Conservation (phyloP, 495 filamentous ascomycete species). For the Parathielavia appendiculata region DNA sequence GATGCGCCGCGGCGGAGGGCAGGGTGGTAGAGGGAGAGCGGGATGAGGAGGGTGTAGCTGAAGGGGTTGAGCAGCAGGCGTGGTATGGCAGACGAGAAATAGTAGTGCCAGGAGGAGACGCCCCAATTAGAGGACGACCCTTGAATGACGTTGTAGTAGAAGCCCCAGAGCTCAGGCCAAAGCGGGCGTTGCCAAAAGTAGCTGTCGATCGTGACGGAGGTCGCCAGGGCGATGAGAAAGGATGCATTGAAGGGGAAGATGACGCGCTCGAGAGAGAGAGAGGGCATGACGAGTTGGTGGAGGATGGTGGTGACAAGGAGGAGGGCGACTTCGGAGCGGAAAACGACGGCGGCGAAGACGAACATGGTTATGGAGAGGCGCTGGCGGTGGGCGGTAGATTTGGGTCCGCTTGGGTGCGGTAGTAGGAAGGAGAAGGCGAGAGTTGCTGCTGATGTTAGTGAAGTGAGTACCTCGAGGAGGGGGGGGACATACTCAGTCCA, state of each 20-base stretch:
- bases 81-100: conserved; percentile 75
- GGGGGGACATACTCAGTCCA: conserved; percentile 55
- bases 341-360: conserved; percentile 77
- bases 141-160: conserved; percentile 86
- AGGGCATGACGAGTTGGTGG: conserved; percentile 52
- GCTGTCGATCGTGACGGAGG: conserved; percentile 73
- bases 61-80: conserved; percentile 79
- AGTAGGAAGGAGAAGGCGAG: conserved; percentile 67
- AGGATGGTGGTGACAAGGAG: conserved; percentile 58
- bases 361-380: conserved; percentile 64
- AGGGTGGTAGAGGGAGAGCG: conserved; percentile 54
- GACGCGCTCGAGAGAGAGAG: conserved; percentile 55
- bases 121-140: conserved; percentile 80
- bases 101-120: conserved; percentile 74
- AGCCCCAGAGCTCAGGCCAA: conserved; percentile 88
- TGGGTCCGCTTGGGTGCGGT: conserved; percentile 39
- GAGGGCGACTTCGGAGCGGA: conserved; percentile 85
- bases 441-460: conserved; percentile 44
- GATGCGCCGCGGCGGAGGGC: conserved; percentile 37
- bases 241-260: conserved; percentile 65
- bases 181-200: conserved; percentile 86
- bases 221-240: conserved; percentile 53
- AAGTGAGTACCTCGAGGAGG: background rate
- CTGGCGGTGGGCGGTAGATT: conserved; percentile 34
- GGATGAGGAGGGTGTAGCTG: conserved; percentile 56